Evolutionary conservation across 148 eudicot species (phyloP).

Genomic region (Camellia lanceoleosa): DNA sequence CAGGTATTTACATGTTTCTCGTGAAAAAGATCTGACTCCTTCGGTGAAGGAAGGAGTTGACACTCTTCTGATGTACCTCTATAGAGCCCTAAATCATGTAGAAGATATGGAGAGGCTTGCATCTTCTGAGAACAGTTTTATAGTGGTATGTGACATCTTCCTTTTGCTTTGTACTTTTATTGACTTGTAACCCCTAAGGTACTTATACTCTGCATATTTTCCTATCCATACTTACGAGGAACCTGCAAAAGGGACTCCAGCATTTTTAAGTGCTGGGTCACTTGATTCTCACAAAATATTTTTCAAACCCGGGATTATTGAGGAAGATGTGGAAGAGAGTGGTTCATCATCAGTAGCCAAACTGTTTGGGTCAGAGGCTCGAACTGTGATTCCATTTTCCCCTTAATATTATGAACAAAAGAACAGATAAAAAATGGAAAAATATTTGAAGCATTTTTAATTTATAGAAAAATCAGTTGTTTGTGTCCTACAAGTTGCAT

Average conservation of each 20-base stretch:
- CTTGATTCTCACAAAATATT: conserved; percentile 1
- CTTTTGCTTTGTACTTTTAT: not conserved
- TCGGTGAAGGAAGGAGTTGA: conserved; percentile 90
- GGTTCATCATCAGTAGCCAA: not conserved
- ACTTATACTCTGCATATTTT: not conserved
- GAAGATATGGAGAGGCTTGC: conserved; percentile 96
- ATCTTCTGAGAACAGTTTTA: conserved; percentile 83
- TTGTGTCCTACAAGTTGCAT: not conserved
- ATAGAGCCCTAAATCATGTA: conserved; percentile 63
- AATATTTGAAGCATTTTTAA: not conserved
- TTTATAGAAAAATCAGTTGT: not conserved
- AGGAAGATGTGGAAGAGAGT: conserved; percentile 3
- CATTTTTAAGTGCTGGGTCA: conserved; percentile 7
- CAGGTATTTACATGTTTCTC: conserved; percentile 72
- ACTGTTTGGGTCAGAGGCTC: not conserved
- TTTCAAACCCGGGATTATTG: conserved; percentile 4
- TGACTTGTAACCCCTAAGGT: not conserved
- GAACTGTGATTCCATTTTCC: not conserved
- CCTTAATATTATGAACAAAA: not conserved
- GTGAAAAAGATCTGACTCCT: conserved; percentile 56
- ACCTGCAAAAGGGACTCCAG: not conserved
- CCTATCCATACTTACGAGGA: not conserved
- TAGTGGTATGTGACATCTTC: conserved; percentile 60
- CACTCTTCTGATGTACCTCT: conserved; percentile 89
- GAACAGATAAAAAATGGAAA: not conserved